Evolutionary conservation across 139 green algal genomes (phyloP).

Genomic region (Tetradesmus obliquus): DNA sequence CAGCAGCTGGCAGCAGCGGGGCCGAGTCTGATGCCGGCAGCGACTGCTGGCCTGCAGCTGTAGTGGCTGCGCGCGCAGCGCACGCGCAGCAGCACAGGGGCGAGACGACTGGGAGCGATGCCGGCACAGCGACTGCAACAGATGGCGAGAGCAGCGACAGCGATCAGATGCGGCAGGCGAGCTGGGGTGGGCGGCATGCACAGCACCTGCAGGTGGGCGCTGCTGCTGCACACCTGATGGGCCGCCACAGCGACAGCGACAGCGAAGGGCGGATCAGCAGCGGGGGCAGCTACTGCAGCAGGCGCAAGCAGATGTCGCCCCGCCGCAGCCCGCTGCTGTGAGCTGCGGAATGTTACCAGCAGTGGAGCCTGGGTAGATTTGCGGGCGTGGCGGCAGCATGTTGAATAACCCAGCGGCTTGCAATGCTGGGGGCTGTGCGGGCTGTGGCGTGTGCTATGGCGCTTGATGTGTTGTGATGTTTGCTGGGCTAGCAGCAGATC

Average conservation of each 20-base stretch:
- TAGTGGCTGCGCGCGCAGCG: not conserved
- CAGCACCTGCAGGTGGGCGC: slow-evolving; percentile 17
- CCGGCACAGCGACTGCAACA: not conserved
- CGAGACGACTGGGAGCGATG: not conserved
- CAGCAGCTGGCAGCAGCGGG: not conserved
- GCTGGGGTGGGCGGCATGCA: not conserved
- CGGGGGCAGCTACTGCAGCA: slow-evolving; percentile 37
- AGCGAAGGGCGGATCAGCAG: slow-evolving; percentile 35
- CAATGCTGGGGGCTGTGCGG: not conserved
- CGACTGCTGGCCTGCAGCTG: not conserved
- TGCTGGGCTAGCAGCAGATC: not conserved
- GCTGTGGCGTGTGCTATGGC: not conserved
- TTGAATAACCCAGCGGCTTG: too few species aligned
- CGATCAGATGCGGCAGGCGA: not conserved
- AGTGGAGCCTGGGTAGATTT: too few species aligned
- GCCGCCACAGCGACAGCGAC: slow-evolving; percentile 28
- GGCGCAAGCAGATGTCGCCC: slow-evolving; percentile 48
- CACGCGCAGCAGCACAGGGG: not conserved
- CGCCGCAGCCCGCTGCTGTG: slow-evolving; percentile 45
- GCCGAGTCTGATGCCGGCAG: not conserved
- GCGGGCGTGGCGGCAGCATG: too few species aligned
- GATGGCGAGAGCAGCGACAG: slow-evolving; percentile 29
- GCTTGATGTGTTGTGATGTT: not conserved
- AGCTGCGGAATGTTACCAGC: not conserved
- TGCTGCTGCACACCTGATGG: not conserved